Conservation (phyloP, 2,329 filamentous ascomycete species). For the Sporothrix phasma region DNA sequence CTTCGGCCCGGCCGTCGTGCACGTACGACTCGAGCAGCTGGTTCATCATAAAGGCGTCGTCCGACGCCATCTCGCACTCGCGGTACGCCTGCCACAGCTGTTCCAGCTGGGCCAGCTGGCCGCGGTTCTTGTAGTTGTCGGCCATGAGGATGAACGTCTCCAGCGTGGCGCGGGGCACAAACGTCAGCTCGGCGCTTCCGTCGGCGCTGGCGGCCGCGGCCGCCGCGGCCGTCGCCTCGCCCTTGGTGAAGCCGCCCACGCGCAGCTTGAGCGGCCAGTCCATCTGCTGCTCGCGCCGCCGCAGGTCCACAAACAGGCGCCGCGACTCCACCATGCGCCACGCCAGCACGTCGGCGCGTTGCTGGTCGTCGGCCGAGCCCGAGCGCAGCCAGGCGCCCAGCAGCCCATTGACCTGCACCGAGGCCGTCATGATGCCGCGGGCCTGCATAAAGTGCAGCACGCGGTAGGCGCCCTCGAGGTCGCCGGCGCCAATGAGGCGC, state of each 20-base stretch:
- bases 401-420: conserved; percentile 72
- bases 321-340: conserved; percentile 69
- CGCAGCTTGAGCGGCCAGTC: conserved; percentile 24
- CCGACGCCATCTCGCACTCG: conserved; percentile 49
- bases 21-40: conserved; percentile 61
- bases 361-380: conserved; percentile 41
- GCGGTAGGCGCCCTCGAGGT: conserved; percentile 59
- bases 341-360: conserved; percentile 56
- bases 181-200: conserved; percentile 21
- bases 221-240: not conserved
- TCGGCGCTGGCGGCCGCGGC: conserved; percentile 9
- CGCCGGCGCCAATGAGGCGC: conserved; percentile 62
- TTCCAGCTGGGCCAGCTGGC: conserved; percentile 46
- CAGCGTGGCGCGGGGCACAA: conserved; percentile 51
- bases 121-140: conserved; percentile 57
- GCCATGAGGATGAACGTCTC: conserved; percentile 72
- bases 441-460: conserved; percentile 69
- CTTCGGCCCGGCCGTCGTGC: conserved; percentile 44
- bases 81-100: conserved; percentile 53
- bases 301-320: conserved; percentile 49
- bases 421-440: conserved; percentile 55
- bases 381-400: conserved; percentile 68
- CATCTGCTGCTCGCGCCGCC: conserved; percentile 27
- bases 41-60: conserved; percentile 70
- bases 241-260: conserved; percentile 6